Evolutionary conservation across 257 asterid genomes (phyloP), one percentile per base, ranked within the genome.

Genomic region (Solanum virginianum): DNA sequence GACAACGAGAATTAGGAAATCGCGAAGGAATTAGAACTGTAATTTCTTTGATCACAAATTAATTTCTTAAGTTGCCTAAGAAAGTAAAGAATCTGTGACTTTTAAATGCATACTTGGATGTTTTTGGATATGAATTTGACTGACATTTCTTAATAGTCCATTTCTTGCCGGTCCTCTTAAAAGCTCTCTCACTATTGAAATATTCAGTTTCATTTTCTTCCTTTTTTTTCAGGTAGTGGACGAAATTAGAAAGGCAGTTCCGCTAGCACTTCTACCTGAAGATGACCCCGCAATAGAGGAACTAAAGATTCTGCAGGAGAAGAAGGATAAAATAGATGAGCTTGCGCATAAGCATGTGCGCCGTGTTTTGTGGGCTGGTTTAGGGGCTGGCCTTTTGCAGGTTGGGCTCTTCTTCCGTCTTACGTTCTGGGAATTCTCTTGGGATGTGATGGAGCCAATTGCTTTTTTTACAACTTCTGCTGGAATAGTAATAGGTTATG

Each of bases 381-480:
- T 96, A 86, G 98, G 94, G 17, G 80, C 91, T 65, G 81, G 94
- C 17, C 87, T 96, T 79, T 83, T 87, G 13, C 96, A 93, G 56
- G 97, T 94, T 0, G 96, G 98, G 8, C 94, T 95, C 74, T 96
- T 96, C 94, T 96, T 96, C 68, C 98, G 99, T 57, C 92, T 96
- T 7, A 96, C 99, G 0, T 96, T 92, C 87, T 96, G 99, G 99
- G 99, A 96, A 85, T 96, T 94, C 85, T 94, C 98, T 77, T 96
- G 99, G 99, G 98, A 96, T 16, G 97, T 94, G 60, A 96, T 96
- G 99, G 99, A 96, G 88, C 99, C 98, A 7, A 91, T 94, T 59
- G 97, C 98, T 3, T 96, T 96, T 84, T 94, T 94, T 91, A 88
- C 94, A 6, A 94, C 98, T 17, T 57, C 98, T 53, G 68, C 93